phyloP scores from a whole-genome alignment of 768 basidiomycete genomes.

The Agaricus blazei region DNA sequence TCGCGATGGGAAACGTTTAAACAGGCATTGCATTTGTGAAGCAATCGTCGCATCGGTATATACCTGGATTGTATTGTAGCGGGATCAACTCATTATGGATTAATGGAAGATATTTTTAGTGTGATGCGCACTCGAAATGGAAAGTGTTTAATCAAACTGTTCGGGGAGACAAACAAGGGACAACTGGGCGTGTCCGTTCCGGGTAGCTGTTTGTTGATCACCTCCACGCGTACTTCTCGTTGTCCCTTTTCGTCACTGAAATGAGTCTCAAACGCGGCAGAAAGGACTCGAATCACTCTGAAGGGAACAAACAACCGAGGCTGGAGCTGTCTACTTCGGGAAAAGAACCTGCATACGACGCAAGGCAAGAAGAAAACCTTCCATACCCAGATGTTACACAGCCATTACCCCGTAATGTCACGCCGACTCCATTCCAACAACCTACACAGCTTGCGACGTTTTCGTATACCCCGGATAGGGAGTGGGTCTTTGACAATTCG shows the following conservation, averaged over 20 bases:
- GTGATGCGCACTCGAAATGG: background rate
- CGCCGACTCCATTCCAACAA: conserved; percentile 54
- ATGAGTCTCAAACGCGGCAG: conserved; percentile 3
- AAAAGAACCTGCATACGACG: background rate
- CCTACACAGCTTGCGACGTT: conserved; percentile 67
- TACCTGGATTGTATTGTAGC: background rate
- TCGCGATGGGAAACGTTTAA: conserved; percentile 3
- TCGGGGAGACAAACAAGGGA: conserved; percentile 3
- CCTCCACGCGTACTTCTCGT: conserved; percentile 1
- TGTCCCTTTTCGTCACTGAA: background rate
- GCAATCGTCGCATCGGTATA: background rate
- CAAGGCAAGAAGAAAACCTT: background rate
- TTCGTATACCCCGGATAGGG: conserved; percentile 56
- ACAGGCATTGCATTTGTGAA: background rate
- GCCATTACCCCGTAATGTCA: background rate
- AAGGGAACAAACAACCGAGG: background rate
- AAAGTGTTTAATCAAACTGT: background rate
- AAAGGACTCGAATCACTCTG: background rate
- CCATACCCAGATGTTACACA: background rate
- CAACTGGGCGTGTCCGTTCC: background rate
- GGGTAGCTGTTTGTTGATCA: background rate
- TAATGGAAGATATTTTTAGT: background rate
- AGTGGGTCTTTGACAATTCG: conserved; percentile 60
- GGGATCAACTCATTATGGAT: background rate
- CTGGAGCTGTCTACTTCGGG: background rate